phyloP scores from a whole-genome alignment of 306 rosid genomes.

The Aeschynomene evenia region DNA sequence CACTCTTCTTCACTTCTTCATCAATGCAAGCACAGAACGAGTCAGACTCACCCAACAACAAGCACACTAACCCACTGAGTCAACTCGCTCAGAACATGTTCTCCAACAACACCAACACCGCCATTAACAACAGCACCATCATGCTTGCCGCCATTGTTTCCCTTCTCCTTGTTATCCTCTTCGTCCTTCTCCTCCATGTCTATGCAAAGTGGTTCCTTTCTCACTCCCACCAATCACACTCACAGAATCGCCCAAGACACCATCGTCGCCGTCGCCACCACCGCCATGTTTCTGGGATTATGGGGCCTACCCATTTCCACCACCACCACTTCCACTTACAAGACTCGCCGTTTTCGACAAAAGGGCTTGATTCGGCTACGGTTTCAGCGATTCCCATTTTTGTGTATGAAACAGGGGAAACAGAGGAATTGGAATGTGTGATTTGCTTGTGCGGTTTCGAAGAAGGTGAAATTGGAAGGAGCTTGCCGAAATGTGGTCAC shows the following conservation, averaged over 20 bases:
- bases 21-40: constrained; percentile 35
- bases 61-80: constrained; percentile 38
- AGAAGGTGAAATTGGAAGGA: constrained; percentile 67
- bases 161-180: constrained; percentile 74
- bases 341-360: constrained; percentile 38
- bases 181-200: constrained; percentile 85
- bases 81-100: constrained; percentile 50
- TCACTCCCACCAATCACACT: constrained; percentile 29
- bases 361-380: constrained; percentile 58
- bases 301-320: constrained; percentile 33
- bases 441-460: constrained; percentile 69
- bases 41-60: constrained; percentile 20
- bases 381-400: constrained; percentile 68
- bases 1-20: neutral
- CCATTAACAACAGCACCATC: constrained; percentile 50
- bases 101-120: constrained; percentile 42
- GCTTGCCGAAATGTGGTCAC: constrained; percentile 68
- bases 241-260: constrained; percentile 10
- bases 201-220: constrained; percentile 79
- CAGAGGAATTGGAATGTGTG: constrained; percentile 60
- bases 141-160: constrained; percentile 79
- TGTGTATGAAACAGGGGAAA: constrained; percentile 27
- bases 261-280: constrained; percentile 35
- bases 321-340: constrained; percentile 43
- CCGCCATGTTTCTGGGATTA: constrained; percentile 44